A percentile compares a stretch with the other conserved stretches of the same genome.
Evolutionary conservation across 2,329 filamentous ascomycete genomes (phyloP).

Genomic region (Macrophomina phaseolina): DNA sequence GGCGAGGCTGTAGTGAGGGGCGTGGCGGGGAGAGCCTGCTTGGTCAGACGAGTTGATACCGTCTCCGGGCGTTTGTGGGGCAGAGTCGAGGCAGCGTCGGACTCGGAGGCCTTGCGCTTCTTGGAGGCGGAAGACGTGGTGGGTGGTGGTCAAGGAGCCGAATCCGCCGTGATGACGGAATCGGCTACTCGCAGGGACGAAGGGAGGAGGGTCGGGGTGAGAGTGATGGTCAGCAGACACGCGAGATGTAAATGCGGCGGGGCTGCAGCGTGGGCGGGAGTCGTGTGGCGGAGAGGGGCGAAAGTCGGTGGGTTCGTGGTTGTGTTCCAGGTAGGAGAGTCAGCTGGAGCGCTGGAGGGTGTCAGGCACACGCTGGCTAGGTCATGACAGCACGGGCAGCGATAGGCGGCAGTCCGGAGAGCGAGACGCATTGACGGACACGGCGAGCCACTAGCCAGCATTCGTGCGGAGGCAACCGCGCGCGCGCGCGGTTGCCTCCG

Average conservation of each 20-base stretch:
- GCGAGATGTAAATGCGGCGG: conserved; percentile 1
- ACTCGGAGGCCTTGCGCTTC: conserved; percentile 49
- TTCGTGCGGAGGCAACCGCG: conserved; percentile 23
- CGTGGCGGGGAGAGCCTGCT: conserved; percentile 38
- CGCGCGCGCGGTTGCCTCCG: conserved; percentile 1
- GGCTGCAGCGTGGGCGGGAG: conserved; percentile 10
- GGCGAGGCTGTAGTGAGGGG: conserved; percentile 45
- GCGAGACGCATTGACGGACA: conserved; percentile 16
- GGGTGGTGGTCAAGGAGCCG: conserved; percentile 38
- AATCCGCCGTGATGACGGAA: conserved; percentile 49
- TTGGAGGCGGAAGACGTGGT: conserved; percentile 45
- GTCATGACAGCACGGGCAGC: conserved; percentile 20
- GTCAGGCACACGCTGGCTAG: conserved; percentile 24
- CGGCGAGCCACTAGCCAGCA: conserved; percentile 13
- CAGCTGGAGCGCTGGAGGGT: conserved; percentile 22
- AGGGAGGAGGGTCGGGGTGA: conserved; percentile 13
- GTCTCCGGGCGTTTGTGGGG: conserved; percentile 39
- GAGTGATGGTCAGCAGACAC: conserved; percentile 6
- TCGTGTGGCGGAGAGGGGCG: conserved; percentile 14
- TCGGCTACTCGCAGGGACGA: conserved; percentile 33
- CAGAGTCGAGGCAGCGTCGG: conserved; percentile 38
- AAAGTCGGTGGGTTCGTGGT: conserved; percentile 4
- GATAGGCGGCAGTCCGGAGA: conserved; percentile 4
- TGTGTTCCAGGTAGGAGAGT: conserved; percentile 23
- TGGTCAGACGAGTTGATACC: conserved; percentile 27